A percentile compares a stretch with the other conserved stretches of the same genome.
Conservation (phyloP, 2,329 filamentous ascomycete species). For the Arthrobotrys sphaeroides region DNA sequence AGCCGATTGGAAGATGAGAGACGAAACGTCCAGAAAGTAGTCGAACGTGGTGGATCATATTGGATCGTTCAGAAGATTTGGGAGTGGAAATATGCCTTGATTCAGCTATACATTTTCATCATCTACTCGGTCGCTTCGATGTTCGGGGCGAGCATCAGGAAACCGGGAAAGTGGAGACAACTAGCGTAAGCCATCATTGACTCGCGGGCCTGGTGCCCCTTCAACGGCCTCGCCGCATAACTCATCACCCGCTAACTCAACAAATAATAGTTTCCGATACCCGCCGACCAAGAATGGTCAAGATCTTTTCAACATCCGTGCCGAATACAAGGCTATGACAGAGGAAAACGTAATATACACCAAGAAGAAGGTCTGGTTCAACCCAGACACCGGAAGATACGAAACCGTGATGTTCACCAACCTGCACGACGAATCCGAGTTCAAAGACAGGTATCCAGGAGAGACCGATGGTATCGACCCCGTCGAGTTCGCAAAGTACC, state of each 20-base stretch:
- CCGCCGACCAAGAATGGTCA: constrained; percentile 4
- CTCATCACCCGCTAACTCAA: background rate
- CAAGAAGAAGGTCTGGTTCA: constrained; percentile 31
- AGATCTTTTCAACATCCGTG: constrained; percentile 32
- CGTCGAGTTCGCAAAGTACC: constrained; percentile 34
- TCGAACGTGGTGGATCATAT: background rate
- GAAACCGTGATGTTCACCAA: constrained; percentile 22
- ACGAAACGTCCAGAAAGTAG: background rate
- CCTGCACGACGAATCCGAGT: constrained; percentile 11
- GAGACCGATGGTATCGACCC: constrained; percentile 37
- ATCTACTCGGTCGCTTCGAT: background rate
- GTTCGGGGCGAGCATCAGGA: background rate
- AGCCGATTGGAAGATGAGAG: background rate
- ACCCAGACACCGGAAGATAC: constrained; percentile 3
- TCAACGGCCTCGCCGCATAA: too few species aligned
- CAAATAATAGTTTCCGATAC: constrained; percentile 14
- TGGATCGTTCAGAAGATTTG: background rate
- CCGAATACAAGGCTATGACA: background rate
- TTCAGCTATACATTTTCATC: background rate
- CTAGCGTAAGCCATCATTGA: constrained; percentile 18
- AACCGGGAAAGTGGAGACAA: constrained; percentile 9
- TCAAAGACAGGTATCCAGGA: constrained; percentile 21
- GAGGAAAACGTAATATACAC: background rate
- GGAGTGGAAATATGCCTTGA: background rate
- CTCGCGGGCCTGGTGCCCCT: too few species aligned